Base-by-base conservation (phyloP, 2,329 filamentous ascomycete genomes). In the Aureobasidium sp. region DNA sequence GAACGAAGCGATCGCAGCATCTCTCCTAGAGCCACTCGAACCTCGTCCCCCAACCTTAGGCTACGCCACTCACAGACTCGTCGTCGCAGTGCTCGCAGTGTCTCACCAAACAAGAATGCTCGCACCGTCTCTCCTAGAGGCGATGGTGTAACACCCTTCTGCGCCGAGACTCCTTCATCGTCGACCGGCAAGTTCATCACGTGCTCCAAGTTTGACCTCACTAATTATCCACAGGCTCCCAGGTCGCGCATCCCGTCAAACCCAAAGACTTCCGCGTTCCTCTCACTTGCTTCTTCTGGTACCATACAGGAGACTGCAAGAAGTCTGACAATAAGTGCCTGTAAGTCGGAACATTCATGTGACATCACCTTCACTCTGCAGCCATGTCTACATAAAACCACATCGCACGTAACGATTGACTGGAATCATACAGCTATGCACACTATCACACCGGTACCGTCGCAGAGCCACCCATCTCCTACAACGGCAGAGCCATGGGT, bases 241-340 rank as follows among this genome's bases (percentile, higher is more conserved):
- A 42, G 3, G 19, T n/a, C 14, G 17, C 17, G 14, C 22, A n/a
- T 17, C 11, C 15, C 2, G 15, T 31, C 22, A 29, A 42, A 17
- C 50, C 53, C 12, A 57, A 45, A 15, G 22, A 45, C 11, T 57
- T 57, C 5, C 54, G 42, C 7, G 31, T 35, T 11, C 29, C 42
- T 22, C 42, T 64, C 27, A 63, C 63, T 37, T 63, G 61, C 49
- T 64, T 60, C 56, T 64, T 56, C 22, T 63, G 63, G 63, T 37
- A 52, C 15, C 47, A 24, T 19, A 19, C 49, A 1, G 61, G 54
- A 12, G 8, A 39, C n/a, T 64, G 63, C 40, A 56, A 49, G 5
- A 63, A 64, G 27, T 22, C 54, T 5, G 61, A 52, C n/a, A 50
- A 48, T 14, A 24, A 52, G 14, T 61, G 62, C 50, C n/a, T 49